Evolutionary conservation across 2,329 filamentous ascomycete genomes (phyloP).

Genomic region (Sclerotinia trifoliorum): DNA sequence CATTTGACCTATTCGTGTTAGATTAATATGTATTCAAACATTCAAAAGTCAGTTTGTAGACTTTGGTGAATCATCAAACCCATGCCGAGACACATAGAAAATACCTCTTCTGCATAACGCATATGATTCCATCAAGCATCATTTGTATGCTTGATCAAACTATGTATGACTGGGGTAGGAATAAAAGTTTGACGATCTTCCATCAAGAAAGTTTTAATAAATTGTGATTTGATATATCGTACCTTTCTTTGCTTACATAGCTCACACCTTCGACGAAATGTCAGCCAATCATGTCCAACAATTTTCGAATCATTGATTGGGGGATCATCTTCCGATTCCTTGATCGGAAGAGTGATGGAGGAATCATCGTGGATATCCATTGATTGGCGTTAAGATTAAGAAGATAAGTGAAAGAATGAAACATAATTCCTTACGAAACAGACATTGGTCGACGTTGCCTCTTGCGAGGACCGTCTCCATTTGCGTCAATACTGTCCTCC

Average conservation of each 20-base stretch:
- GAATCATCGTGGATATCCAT: slow-evolving; percentile 16
- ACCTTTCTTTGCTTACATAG: slow-evolving; percentile 81
- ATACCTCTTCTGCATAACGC: neutral
- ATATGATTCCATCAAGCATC: neutral
- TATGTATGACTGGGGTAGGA: neutral
- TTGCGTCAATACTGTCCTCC: slow-evolving; percentile 39
- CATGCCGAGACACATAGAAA: neutral
- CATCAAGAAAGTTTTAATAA: neutral
- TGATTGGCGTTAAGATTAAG: slow-evolving; percentile 14
- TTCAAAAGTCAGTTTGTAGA: neutral
- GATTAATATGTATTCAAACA: slow-evolving; percentile 7
- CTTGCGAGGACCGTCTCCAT: slow-evolving; percentile 43
- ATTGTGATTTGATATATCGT: slow-evolving; percentile 24
- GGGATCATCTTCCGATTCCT: slow-evolving; percentile 27
- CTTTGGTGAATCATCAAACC: neutral
- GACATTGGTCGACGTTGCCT: slow-evolving; percentile 48
- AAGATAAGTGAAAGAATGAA: slow-evolving; percentile 30
- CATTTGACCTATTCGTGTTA: slow-evolving; percentile 60
- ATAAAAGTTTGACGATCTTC: neutral
- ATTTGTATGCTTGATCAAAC: neutral
- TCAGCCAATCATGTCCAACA: slow-evolving; percentile 37
- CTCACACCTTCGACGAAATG: slow-evolving; percentile 58
- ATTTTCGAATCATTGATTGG: slow-evolving; percentile 19
- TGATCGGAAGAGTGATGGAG: slow-evolving; percentile 25
- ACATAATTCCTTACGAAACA: slow-evolving; percentile 47